Percentiles rank a stretch among this genome's conserved stretches.
Evolutionary conservation across 2,329 filamentous ascomycete genomes (phyloP).

Genomic region (Paecilomyces niveus): DNA sequence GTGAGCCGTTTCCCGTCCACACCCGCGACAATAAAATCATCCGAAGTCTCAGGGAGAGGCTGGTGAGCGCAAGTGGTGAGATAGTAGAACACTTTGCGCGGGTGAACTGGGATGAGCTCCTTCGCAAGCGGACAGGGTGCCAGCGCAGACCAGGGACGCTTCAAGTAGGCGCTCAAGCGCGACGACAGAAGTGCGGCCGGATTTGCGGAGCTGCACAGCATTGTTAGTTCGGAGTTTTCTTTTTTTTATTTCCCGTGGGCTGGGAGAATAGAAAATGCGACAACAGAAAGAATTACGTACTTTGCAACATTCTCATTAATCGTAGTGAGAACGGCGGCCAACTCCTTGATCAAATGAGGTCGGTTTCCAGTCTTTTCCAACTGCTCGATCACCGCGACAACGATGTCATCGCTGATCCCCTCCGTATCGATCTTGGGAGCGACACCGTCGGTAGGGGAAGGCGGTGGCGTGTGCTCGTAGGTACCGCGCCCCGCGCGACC

Average conservation of each 20-base stretch:
- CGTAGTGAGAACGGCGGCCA: slow-evolving; percentile 70
- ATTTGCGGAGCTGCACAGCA: slow-evolving; percentile 71
- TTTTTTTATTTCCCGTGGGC: neutral
- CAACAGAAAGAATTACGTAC: slow-evolving; percentile 50
- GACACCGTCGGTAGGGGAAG: slow-evolving; percentile 55
- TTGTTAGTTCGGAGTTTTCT: slow-evolving; percentile 5
- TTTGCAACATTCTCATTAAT: slow-evolving; percentile 80
- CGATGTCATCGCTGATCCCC: slow-evolving; percentile 88
- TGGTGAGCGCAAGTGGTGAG: slow-evolving; percentile 82
- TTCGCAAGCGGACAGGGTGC: slow-evolving; percentile 85
- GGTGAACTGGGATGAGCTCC: slow-evolving; percentile 85
- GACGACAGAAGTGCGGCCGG: slow-evolving; percentile 93
- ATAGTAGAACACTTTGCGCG: slow-evolving; percentile 93
- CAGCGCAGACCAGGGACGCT: slow-evolving; percentile 72
- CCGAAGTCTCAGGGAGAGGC: slow-evolving; percentile 63
- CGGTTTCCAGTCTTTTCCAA: slow-evolving; percentile 84
- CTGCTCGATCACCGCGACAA: slow-evolving; percentile 81
- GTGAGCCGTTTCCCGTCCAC: slow-evolving; percentile 62
- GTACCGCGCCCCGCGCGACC: slow-evolving; percentile 39
- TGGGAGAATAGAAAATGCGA: neutral
- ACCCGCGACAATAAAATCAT: slow-evolving; percentile 42
- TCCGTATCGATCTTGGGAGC: slow-evolving; percentile 65
- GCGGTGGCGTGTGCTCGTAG: slow-evolving; percentile 70
- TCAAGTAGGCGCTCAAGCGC: slow-evolving; percentile 79
- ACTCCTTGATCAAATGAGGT: slow-evolving; percentile 89